Conservation (phyloP, 208 protist genomes). For the Trypanosoma cruzi region DNA sequence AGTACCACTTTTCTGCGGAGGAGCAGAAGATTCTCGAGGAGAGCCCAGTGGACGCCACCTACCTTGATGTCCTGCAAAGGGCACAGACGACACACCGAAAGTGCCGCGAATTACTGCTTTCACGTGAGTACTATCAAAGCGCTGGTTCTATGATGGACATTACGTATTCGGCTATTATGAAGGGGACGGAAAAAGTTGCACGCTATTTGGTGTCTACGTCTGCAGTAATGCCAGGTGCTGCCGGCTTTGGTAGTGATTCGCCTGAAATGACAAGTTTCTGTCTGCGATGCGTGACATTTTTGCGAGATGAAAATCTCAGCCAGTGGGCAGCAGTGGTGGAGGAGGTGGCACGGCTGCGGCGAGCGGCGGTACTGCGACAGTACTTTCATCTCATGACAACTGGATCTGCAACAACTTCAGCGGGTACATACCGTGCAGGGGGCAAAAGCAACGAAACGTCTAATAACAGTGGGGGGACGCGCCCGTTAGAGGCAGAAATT, state of each 20-base stretch:
- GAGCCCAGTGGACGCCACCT: slow-evolving; percentile 52
- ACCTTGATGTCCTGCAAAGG: slow-evolving; percentile 70
- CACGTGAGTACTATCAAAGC: slow-evolving; percentile 56
- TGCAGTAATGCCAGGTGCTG: slow-evolving; percentile 6
- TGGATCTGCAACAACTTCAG: slow-evolving; percentile 53
- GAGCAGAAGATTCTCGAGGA: slow-evolving; percentile 69
- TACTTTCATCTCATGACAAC: slow-evolving; percentile 89
- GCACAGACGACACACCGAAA: slow-evolving; percentile 63
- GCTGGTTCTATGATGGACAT: slow-evolving; percentile 68
- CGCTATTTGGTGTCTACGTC: slow-evolving; percentile 58
- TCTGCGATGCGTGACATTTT: slow-evolving; percentile 58
- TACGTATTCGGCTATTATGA: slow-evolving; percentile 67
- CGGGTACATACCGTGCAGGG: slow-evolving; percentile 47
- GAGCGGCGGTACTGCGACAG: slow-evolving; percentile 72
- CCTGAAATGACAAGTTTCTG: slow-evolving; percentile 76
- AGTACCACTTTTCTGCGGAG: slow-evolving; percentile 61
- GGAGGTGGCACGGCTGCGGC: slow-evolving; percentile 68
- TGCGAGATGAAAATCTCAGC: slow-evolving; percentile 59
- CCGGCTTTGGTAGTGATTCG: slow-evolving; percentile 36
- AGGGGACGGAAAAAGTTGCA: slow-evolving; percentile 63
- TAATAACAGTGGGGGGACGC: slow-evolving; percentile 26
- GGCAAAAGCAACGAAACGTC: neutral
- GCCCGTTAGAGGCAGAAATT: slow-evolving; percentile 83
- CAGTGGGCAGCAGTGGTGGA: slow-evolving; percentile 73
- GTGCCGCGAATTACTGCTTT: slow-evolving; percentile 63